Evolutionary conservation across 352 stramenopile genomes (phyloP).

Genomic region (Phytophthora megakarya): DNA sequence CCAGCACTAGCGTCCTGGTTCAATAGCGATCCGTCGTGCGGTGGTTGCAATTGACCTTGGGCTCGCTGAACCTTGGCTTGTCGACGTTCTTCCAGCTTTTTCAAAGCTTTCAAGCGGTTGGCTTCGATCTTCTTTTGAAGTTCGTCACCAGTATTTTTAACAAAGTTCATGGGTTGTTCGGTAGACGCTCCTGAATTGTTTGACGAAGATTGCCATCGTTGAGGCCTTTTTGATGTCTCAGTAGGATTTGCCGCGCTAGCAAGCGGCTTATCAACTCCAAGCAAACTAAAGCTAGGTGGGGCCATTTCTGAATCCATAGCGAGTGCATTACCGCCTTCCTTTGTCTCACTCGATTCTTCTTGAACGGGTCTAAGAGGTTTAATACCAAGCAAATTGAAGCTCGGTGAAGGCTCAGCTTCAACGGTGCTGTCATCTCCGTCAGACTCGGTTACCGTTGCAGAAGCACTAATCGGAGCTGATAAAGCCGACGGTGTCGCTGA

Average conservation of each 20-base stretch:
- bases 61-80: slow-evolving; percentile 29
- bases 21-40: not conserved
- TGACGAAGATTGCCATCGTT: not conserved
- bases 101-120: slow-evolving; percentile 64
- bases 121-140: slow-evolving; percentile 66
- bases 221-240: not conserved
- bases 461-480: slow-evolving; percentile 16
- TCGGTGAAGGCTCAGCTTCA: slow-evolving; percentile 29
- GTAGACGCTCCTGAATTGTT: not conserved
- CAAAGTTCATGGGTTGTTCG: not conserved
- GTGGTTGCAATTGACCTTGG: slow-evolving; percentile 1
- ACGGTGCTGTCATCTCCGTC: slow-evolving; percentile 21
- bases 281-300: slow-evolving; percentile 28
- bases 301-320: slow-evolving; percentile 8
- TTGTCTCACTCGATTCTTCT: slow-evolving; percentile 5
- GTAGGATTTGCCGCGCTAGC: not conserved
- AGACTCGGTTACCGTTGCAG: slow-evolving; percentile 14
- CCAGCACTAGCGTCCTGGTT: not conserved
- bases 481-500: not conserved
- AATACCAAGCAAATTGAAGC: slow-evolving; percentile 34
- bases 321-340: not conserved
- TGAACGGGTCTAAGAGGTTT: slow-evolving; percentile 11
- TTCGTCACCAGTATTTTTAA: slow-evolving; percentile 12
- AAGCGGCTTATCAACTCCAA: slow-evolving; percentile 5
- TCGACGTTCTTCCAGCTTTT: slow-evolving; percentile 55